Evolutionary conservation across 768 basidiomycete genomes (phyloP).

Genomic region (Crepidotus variabilis): DNA sequence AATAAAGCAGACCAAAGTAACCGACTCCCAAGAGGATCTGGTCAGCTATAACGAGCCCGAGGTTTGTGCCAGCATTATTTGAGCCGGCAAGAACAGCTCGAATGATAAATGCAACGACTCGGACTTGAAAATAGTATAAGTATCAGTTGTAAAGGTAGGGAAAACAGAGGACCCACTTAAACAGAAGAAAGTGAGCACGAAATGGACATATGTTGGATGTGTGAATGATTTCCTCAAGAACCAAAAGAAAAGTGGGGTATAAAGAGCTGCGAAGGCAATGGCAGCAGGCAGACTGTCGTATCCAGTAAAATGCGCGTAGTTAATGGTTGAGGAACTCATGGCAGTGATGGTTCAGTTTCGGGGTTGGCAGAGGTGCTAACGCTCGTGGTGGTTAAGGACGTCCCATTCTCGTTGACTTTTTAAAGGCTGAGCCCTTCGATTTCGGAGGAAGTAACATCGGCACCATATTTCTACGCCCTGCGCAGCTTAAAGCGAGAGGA

Average conservation of each 20-base stretch:
- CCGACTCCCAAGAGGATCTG: slow-evolving; percentile 37
- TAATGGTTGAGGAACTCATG: slow-evolving; percentile 12
- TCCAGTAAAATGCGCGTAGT: slow-evolving; percentile 31
- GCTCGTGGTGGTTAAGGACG: too few relatives aligned
- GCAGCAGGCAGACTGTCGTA: slow-evolving; percentile 31
- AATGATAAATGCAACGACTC: slow-evolving; percentile 34
- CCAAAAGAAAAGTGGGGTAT: slow-evolving; percentile 25
- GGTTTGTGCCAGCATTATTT: slow-evolving; percentile 25
- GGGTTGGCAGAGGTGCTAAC: too few relatives aligned
- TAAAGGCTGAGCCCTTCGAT: too few relatives aligned
- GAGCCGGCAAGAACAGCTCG: slow-evolving; percentile 32
- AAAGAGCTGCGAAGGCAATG: slow-evolving; percentile 31
- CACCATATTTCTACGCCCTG: too few relatives aligned
- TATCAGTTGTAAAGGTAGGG: neutral
- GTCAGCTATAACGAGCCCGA: slow-evolving; percentile 31
- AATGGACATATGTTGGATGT: slow-evolving; percentile 30
- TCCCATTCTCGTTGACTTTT: too few relatives aligned
- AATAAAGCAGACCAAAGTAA: slow-evolving; percentile 40
- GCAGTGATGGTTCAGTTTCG: too few relatives aligned
- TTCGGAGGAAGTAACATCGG: too few relatives aligned
- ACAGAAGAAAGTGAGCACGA: slow-evolving; percentile 34
- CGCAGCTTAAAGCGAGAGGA: too few relatives aligned
- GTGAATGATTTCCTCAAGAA: slow-evolving; percentile 27
- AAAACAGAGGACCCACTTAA: slow-evolving; percentile 23
- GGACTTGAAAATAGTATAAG: slow-evolving; percentile 26